Evolutionary conservation across 176 grass and related monocot species (phyloP), one percentile per base, ranked within the genome.

Genomic region (Otatea glauca): DNA sequence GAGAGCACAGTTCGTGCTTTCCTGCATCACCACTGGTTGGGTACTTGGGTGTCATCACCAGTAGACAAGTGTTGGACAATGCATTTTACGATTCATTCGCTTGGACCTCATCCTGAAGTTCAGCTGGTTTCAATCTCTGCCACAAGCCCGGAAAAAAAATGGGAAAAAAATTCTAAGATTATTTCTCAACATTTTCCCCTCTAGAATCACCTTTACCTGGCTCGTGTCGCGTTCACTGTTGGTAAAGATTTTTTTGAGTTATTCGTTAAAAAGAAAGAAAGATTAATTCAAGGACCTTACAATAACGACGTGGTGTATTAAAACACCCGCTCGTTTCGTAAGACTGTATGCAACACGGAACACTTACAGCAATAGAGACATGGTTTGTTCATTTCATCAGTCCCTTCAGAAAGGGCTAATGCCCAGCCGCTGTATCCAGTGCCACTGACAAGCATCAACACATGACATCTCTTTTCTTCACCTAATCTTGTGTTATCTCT

Each of bases 1-100:
- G 37, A 51, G 45, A 51, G 45, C 44, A 27, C 11, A 18, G n/a
- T 58, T 74, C 70, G 56, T 75, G 71, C 24, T 71, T 24, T 80
- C 55, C 55, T 14, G 48, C 21, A 16, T 62, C 14, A 38, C 29
- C n/a, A n/a, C 21, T 20, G 17, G 53, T 50, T 27, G 55, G 51
- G n/a, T n/a, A n/a, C n/a, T 84, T 13, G 41, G 59, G 38, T 88
- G 79, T 11, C 41, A 29, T 14, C 13, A 7, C 11, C 21, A 38
- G 6, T 24, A 9, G 51, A 63, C 27, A 12, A 11, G 24, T 7
- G 63, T 11, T 32, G 62, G 32, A 63, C 54, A 54, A 12, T 21
- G 34, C 80, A 77, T 69, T 54, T 13, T 88, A 39, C 69, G 32
- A 42, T 65, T 47, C 7, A 17, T 8, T 35, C 56, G 1, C 17